Percentiles rank a stretch among this genome's conserved stretches.
Evolutionary conservation across 345 rosid genomes (phyloP).

Genomic region (Citropsis articulata): DNA sequence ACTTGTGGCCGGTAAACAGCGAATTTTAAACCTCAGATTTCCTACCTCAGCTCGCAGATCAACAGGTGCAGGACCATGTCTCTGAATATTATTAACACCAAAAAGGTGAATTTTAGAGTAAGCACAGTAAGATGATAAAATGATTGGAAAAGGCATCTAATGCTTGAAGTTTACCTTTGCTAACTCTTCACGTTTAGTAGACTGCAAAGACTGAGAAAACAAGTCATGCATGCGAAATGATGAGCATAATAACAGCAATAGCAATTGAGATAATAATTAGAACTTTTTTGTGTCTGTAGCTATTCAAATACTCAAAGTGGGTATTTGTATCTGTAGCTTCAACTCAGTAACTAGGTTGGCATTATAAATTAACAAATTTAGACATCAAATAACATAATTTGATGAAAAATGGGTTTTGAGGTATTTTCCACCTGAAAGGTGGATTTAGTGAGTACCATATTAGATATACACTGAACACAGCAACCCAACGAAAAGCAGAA

Average conservation of each 20-base stretch:
- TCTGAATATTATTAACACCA: slow-evolving; percentile 27
- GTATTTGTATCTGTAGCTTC: not conserved
- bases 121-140: not conserved
- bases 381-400: not conserved
- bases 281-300: not conserved
- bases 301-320: not conserved
- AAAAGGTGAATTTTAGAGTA: slow-evolving; percentile 7
- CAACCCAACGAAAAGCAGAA: not conserved
- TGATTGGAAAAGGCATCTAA: not conserved
- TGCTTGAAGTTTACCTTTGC: slow-evolving; percentile 14
- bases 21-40: not conserved
- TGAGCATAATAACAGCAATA: not conserved
- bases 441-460: not conserved
- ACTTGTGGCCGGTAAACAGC: not conserved
- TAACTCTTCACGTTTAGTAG: slow-evolving; percentile 8
- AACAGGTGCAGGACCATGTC: slow-evolving; percentile 27
- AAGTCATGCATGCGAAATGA: not conserved
- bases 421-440: not conserved
- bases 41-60: slow-evolving; percentile 71
- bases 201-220: slow-evolving; percentile 14
- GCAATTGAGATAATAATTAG: not conserved
- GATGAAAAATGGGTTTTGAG: not conserved
- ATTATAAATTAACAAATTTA: not conserved
- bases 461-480: not conserved
- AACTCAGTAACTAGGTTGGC: not conserved